Evolutionary conservation across 805 yeast species (phyloP), one percentile per base, ranked within the genome.

Genomic region (Pichia pseudocactophila): DNA sequence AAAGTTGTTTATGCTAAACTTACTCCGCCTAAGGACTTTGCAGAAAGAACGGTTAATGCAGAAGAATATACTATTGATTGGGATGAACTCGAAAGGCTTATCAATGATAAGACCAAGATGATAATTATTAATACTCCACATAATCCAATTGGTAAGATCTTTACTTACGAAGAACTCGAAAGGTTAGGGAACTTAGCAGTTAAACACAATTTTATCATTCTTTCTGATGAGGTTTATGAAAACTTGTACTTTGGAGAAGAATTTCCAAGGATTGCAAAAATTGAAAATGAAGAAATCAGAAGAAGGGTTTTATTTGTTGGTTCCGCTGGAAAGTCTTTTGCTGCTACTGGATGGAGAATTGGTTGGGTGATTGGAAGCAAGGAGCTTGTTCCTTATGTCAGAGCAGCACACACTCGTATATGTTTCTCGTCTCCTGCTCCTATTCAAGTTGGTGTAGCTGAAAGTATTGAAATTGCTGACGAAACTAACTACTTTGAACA

Each of bases 341-440:
- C 96, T n/a, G 96, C 96, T 35, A 92, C 98, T 11, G 98, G 98
- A 41, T 92, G 97, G 97, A 80, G 98, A 69, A 76, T 92, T 41
- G 98, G 98, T 42, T 92, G 95, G 94, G 73, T 90, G 31, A 80
- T 89, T 48, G 97, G 96, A 7, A 81, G 84, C 41, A 71, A 83
- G n/a, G 84, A 82, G 26, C 68, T 89, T 50, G 70, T 92, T 54
- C 78, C 82, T 50, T 86, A 84, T 57, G 95, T 80, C 5, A 72
- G 87, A 7, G 74, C 83, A 20, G 97, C 97, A 0, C 96, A 92
- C 63, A 87, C 96, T 2, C 76, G 98, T 63, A 90, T 92, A 53
- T 87, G 96, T 57, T 92, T 92, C 63, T 71, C 90, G 9, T 76
- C 88, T 1, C 96, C 96, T 36, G 78, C 95, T 15, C 97, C 97